Percentiles rank a stretch among this genome's conserved stretches.
Conservation (phyloP, 2,329 filamentous ascomycete species). For the Phoma sp. region DNA sequence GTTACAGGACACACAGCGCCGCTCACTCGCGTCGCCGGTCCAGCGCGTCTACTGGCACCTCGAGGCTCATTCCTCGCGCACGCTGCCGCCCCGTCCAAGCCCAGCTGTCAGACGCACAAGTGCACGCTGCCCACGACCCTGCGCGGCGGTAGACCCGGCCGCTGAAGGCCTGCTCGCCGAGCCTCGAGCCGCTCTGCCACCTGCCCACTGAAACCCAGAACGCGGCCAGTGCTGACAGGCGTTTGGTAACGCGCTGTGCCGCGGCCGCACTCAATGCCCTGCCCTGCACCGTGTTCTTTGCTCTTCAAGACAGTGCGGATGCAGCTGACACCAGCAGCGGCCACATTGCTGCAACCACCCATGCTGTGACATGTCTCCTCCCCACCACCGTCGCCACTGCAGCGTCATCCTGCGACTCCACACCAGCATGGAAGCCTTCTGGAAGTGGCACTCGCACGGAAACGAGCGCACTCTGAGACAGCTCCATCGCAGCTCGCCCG, state of each 20-base stretch:
- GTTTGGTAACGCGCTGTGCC: not conserved
- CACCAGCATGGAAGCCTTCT: constrained; percentile 14
- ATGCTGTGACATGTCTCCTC: not conserved
- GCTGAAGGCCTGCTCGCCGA: not conserved
- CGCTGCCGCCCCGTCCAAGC: not conserved
- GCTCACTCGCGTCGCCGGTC: not conserved
- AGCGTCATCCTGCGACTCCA: constrained; percentile 24
- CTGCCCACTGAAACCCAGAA: constrained; percentile 8
- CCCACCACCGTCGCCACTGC: constrained; percentile 15
- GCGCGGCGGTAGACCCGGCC: constrained; percentile 1
- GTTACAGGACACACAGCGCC: not conserved
- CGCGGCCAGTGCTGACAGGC: constrained; percentile 5
- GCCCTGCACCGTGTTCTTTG: not conserved
- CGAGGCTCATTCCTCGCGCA: not conserved
- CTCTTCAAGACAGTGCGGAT: not conserved
- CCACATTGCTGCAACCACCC: not conserved
- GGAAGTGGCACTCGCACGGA: constrained; percentile 7
- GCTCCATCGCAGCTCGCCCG: constrained; percentile 4
- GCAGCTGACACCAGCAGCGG: constrained; percentile 1
- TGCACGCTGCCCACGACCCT: not conserved
- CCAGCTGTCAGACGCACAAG: not conserved
- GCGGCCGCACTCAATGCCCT: not conserved
- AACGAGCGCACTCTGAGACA: constrained; percentile 2
- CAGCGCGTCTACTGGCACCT: no score
- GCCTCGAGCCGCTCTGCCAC: constrained; percentile 12